Evolutionary conservation across 495 filamentous ascomycete genomes (phyloP).

Genomic region (Aspergillus ostianus): DNA sequence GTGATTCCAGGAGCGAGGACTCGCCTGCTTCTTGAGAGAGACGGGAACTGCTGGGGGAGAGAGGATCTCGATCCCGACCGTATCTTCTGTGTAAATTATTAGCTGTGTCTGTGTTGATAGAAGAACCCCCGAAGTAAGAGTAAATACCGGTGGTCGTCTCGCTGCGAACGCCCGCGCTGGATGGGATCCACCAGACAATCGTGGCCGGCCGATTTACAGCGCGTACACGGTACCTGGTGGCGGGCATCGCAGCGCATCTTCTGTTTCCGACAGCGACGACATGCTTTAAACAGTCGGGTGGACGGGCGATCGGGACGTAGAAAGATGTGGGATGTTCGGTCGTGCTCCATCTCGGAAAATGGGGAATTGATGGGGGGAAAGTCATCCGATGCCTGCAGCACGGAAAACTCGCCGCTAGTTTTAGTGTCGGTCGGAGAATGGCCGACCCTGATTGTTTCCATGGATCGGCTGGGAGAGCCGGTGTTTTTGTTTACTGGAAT

Average conservation of each 20-base stretch:
- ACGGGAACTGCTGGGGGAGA: background rate
- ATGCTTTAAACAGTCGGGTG: constrained; percentile 43
- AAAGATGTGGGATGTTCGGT: constrained; percentile 34
- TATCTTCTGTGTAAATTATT: constrained; percentile 18
- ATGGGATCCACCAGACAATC: constrained; percentile 44
- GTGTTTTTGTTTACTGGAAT: too few relatives aligned
- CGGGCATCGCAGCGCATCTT: constrained; percentile 47
- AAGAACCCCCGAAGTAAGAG: background rate
- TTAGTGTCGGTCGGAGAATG: background rate
- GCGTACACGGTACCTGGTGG: constrained; percentile 41
- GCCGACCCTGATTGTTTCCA: too few relatives aligned
- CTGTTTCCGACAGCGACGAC: constrained; percentile 41
- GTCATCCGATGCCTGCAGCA: background rate
- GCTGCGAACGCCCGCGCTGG: constrained; percentile 28
- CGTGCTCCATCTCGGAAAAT: constrained; percentile 1
- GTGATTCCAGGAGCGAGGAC: constrained; percentile 18
- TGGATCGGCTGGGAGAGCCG: too few relatives aligned
- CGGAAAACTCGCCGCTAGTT: background rate
- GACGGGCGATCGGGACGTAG: constrained; percentile 36
- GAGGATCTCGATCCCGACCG: constrained; percentile 17
- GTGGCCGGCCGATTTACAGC: constrained; percentile 37
- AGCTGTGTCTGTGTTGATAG: background rate
- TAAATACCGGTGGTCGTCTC: constrained; percentile 21
- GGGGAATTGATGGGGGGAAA: background rate
- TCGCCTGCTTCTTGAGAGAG: background rate